Base-by-base conservation (phyloP, 2,329 filamentous ascomycete genomes). In the Hypoxylon sp. region DNA sequence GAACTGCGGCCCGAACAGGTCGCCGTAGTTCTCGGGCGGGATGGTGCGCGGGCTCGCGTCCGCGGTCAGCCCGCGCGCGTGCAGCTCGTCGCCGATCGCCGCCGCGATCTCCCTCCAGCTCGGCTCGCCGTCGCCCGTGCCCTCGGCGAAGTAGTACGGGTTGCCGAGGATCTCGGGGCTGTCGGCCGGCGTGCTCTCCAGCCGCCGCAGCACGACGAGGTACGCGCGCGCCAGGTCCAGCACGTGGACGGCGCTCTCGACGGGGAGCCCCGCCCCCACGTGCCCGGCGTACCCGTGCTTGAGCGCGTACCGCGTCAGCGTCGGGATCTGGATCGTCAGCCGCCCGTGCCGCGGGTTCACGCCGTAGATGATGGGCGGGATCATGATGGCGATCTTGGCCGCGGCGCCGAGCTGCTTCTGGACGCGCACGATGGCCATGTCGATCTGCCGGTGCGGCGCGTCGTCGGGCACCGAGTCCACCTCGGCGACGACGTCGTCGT, bases 131-230 rank as follows among this genome's bases (percentile, higher is more conserved):
- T 76, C 77, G 18, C 75, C 68, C 37, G 68, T 62, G 3, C 31
- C 71, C 65, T 82, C 79, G 67, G 73, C 77, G 70, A 82, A 82
- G 66, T 77, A 82, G 65, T 82, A 83, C 0, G 78, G 79, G 56
- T 81, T 80, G 26, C 73, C 55, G 1, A 77, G 62, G 1, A 75
- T 58, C 6, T 74, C 67, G 1, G 63, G 54, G 10, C 31, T 49
- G 6, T 64, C 55, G 0, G 71, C 55, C 2, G 70, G 48, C 0
- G 68, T 60, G 6, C 62, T 41, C 54, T 82, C 80, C 15, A 82
- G 68, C 54, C 74, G 73, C 62, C 80, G 78, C n/a, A 82, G 66
- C 0, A 83, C 58, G 0, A 72, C 69, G 6, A 79, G 63, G 60
- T 81, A 82, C 0, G 70, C 80, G 4, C 76, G 64, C 3, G 79